Evolutionary conservation across 768 basidiomycete species (phyloP), one percentile per base, ranked within the genome.

Genomic region (Pleurotus sapidus): DNA sequence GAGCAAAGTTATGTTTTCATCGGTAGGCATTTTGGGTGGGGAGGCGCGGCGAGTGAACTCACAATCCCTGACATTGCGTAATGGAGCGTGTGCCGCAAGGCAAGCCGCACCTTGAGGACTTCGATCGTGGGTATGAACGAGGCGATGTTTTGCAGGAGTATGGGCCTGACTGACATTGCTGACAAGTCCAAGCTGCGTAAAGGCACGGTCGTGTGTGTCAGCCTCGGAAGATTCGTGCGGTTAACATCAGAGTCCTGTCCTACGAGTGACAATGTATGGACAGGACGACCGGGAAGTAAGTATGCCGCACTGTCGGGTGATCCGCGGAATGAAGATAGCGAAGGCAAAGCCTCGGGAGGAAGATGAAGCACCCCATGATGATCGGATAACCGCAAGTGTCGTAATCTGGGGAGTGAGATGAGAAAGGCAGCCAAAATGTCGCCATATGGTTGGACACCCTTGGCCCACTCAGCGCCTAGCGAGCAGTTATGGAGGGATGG

Each of bases 1-100:
- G 24, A 49, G 30, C 30, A 34, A 48, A 56, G 57, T 54, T 47
- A 58, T 24, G 34, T 37, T 46, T 34, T 34, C 30, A 34, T 34
- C 30, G 30, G 30, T 34, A 11, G 30, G 30, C 9, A 34, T 34
- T 34, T 11, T 9, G 8, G 7, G 30, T 30, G 30, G 30, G 49
- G 42, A 57, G 51, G 30, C 59, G 46, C 60, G 57, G 37, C 34
- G 38, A 18, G 53, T 37, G 25, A 18, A 74, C 86, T 83, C 72
- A 87, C 86, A 70, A 86, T 84, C 50, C 85, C 86, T 20, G 81
- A 79, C 57, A 86, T 74, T 20, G 84, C 75, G 64, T 80, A 84
- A 62, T 87, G 86, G 25, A 88, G 74, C 6, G 86, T 87, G 64
- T 88, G 85, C 38, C 86, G 73, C 34, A 88, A 72, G 17, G 86